phyloP scores from a whole-genome alignment of 192 early-diverging fungal species.

The Coemansia sp. region DNA sequence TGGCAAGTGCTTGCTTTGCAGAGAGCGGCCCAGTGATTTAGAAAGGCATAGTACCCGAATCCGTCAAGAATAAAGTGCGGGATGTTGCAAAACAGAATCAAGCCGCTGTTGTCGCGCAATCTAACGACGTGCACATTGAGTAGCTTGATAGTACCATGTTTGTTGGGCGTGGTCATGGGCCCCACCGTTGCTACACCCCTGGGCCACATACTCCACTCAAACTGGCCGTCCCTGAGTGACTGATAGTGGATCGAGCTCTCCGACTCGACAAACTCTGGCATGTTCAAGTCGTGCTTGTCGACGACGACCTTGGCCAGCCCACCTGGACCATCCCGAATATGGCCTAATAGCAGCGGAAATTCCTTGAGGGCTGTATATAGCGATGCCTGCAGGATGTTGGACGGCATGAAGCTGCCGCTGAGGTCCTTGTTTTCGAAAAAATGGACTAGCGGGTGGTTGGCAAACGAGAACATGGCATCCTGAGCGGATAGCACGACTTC shows the following conservation, averaged over 20 bases:
- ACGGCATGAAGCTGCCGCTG: constrained; percentile 30
- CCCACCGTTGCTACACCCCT: constrained; percentile 24
- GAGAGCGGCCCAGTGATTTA: constrained; percentile 32
- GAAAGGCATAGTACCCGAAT: constrained; percentile 44
- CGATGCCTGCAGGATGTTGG: constrained; percentile 15
- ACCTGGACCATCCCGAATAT: constrained; percentile 6
- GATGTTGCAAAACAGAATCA: constrained; percentile 45
- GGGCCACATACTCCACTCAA: constrained; percentile 30
- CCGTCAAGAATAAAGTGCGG: constrained; percentile 50
- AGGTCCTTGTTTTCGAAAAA: constrained; percentile 36
- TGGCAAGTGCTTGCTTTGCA: background rate
- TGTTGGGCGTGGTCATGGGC: constrained; percentile 17
- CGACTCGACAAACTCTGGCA: constrained; percentile 39
- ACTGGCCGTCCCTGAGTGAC: constrained; percentile 9
- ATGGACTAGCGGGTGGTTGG: constrained; percentile 47
- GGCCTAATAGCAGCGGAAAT: constrained; percentile 41
- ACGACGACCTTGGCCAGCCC: constrained; percentile 14
- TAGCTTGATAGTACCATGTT: constrained; percentile 23
- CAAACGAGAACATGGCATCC: constrained; percentile 34
- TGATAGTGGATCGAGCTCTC: constrained; percentile 20
- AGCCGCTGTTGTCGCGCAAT: constrained; percentile 27
- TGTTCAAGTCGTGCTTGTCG: constrained; percentile 35
- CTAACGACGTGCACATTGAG: constrained; percentile 29
- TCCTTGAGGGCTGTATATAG: constrained; percentile 30
- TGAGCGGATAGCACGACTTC: constrained; percentile 30